phyloP scores from a whole-genome alignment of 2,329 filamentous ascomycete species.

The Trichoderma afroharzianum region DNA sequence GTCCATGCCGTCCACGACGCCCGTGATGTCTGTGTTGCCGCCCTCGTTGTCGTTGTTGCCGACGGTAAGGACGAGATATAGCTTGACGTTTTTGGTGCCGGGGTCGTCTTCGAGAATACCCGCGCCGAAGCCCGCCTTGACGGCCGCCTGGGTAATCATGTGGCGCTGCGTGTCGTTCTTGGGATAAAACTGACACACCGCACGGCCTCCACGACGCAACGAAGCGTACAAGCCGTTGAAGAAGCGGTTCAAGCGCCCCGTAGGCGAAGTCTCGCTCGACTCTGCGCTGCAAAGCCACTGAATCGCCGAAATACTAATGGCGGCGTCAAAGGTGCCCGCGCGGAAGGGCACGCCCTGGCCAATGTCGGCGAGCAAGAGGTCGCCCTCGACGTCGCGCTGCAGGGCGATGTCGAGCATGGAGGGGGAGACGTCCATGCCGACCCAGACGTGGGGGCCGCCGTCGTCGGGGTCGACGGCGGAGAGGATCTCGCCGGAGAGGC shows the following conservation, averaged over 20 bases:
- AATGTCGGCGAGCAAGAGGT: conserved; percentile 90
- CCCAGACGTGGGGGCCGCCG: conserved; percentile 86
- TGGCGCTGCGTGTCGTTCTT: conserved; percentile 88
- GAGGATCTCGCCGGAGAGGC: conserved; percentile 90
- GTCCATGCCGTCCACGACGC: conserved; percentile 84
- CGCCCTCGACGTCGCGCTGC: conserved; percentile 86
- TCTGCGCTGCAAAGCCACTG: conserved; percentile 99
- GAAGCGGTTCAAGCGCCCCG: conserved; percentile 75
- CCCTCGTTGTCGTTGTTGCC: conserved; percentile 55
- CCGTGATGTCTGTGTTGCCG: conserved; percentile 75
- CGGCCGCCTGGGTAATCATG: conserved; percentile 88
- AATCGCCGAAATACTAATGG: conserved; percentile 91
- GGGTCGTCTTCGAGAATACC: conserved; percentile 93
- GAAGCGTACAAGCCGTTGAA: conserved; percentile 90
- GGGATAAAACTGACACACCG: conserved; percentile 97
- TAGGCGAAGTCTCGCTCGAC: conserved; percentile 75
- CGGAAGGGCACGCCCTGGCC: conserved; percentile 94
- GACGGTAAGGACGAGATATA: conserved; percentile 93
- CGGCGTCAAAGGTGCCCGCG: conserved; percentile 87
- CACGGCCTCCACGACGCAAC: conserved; percentile 76
- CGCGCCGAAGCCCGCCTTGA: conserved; percentile 91
- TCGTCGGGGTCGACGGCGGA: conserved; percentile 65
- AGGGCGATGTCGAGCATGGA: conserved; percentile 97
- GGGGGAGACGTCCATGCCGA: conserved; percentile 93
- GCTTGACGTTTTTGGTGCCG: conserved; percentile 92